A percentile compares a stretch with the other conserved stretches of the same genome.
phyloP scores from a whole-genome alignment of 495 filamentous ascomycete genomes.

The Emericellopsis terricola region DNA sequence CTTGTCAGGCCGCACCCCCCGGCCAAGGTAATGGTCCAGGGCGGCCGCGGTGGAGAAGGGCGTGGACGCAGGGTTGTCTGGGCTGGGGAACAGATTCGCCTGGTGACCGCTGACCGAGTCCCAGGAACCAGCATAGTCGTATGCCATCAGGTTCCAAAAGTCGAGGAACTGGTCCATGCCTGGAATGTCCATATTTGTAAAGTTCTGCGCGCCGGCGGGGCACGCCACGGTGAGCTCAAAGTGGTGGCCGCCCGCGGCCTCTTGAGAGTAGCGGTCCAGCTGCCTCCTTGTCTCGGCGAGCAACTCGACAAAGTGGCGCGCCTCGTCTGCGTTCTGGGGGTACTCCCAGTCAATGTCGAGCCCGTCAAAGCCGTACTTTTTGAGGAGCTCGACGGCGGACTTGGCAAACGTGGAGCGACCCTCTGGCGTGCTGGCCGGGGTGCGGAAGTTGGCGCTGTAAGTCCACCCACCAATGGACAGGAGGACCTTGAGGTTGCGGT shows the following conservation, averaged over 20 bases:
- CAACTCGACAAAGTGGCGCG: slow-evolving; percentile 56
- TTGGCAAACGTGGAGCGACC: slow-evolving; percentile 51
- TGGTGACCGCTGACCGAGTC: slow-evolving; percentile 58
- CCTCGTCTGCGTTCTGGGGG: slow-evolving; percentile 37
- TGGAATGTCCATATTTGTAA: slow-evolving; percentile 48
- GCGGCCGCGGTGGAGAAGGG: slow-evolving; percentile 61
- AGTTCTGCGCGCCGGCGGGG: slow-evolving; percentile 48
- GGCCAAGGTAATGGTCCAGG: slow-evolving; percentile 44
- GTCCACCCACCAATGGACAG: slow-evolving; percentile 96
- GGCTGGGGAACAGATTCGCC: slow-evolving; percentile 52
- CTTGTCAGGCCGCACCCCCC: slow-evolving; percentile 45
- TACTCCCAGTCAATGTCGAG: slow-evolving; percentile 52
- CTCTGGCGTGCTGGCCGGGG: slow-evolving; percentile 44
- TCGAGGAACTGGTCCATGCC: slow-evolving; percentile 71
- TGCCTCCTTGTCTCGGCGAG: slow-evolving; percentile 45
- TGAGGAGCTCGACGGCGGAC: slow-evolving; percentile 48
- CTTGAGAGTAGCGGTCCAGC: slow-evolving; percentile 37
- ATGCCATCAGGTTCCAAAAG: slow-evolving; percentile 91
- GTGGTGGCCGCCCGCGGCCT: slow-evolving; percentile 23
- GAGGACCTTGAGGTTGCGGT: slow-evolving; percentile 79
- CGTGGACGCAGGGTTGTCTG: slow-evolving; percentile 32
- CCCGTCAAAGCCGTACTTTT: slow-evolving; percentile 41
- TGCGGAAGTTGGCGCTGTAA: slow-evolving; percentile 72
- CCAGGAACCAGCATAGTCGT: slow-evolving; percentile 70
- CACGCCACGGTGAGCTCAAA: slow-evolving; percentile 75